A percentile compares a stretch with the other conserved stretches of the same genome.
Evolutionary conservation across 192 early-diverging fungal species (phyloP).

Genomic region (Coemansia sp.): DNA sequence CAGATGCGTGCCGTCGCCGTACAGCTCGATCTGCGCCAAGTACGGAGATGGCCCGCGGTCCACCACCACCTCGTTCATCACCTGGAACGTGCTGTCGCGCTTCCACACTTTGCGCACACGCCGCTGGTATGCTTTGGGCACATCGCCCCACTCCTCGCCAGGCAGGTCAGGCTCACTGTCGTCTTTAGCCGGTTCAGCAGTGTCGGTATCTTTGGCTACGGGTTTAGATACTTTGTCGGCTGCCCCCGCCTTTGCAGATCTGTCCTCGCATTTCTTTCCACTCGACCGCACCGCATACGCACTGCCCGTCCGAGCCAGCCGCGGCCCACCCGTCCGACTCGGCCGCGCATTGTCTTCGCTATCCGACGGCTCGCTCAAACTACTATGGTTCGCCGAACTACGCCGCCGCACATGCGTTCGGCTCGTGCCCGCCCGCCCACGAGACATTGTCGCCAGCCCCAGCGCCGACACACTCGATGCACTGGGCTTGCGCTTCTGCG

Average conservation of each 20-base stretch:
- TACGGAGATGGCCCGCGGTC: constrained; percentile 93
- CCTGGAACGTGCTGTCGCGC: constrained; percentile 74
- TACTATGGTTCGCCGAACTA: constrained; percentile 8
- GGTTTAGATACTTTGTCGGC: too few species aligned
- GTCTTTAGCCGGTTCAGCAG: neutral
- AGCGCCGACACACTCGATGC: neutral
- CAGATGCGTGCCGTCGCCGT: constrained; percentile 83
- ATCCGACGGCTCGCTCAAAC: neutral
- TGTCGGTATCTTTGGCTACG: neutral
- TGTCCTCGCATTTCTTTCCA: neutral
- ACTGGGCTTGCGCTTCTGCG: constrained; percentile 4
- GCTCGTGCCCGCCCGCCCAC: neutral
- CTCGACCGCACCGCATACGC: constrained; percentile 2
- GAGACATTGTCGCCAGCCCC: neutral
- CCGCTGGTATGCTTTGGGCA: constrained; percentile 57
- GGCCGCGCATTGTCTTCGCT: neutral
- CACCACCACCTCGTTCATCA: constrained; percentile 93
- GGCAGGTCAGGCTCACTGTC: neutral
- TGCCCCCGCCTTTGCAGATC: too few species aligned
- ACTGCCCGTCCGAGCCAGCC: constrained; percentile 10
- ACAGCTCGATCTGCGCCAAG: constrained; percentile 82
- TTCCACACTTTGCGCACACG: constrained; percentile 52
- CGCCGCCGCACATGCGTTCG: constrained; percentile 12
- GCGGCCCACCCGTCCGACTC: neutral
- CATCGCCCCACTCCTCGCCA: constrained; percentile 53